A percentile compares a stretch with the other conserved stretches of the same genome.
phyloP scores from a whole-genome alignment of 2,329 filamentous ascomycete genomes.

The Exophiala sp. region DNA sequence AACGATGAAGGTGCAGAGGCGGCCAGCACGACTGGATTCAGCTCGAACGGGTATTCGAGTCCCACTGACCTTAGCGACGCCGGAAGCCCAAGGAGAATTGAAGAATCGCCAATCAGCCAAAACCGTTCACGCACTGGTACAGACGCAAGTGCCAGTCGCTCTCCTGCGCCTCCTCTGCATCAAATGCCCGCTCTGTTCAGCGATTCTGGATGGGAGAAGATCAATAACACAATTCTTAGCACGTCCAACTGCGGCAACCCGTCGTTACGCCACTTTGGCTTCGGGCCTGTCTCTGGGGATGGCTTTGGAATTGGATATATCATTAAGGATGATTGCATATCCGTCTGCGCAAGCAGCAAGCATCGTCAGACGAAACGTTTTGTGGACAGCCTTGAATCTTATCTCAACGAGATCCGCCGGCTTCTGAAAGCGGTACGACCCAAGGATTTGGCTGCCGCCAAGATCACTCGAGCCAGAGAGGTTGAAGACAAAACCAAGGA shows the following conservation, averaged over 20 bases:
- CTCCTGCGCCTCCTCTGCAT: conserved; percentile 35
- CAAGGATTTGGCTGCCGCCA: conserved; percentile 50
- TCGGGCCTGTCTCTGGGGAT: conserved; percentile 88
- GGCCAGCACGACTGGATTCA: conserved; percentile 49
- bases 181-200: conserved; percentile 76
- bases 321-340: conserved; percentile 90
- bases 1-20: conserved; percentile 64
- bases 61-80: conserved; percentile 39
- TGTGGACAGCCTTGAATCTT: conserved; percentile 83
- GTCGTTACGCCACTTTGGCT: conserved; percentile 89
- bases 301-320: conserved; percentile 99
- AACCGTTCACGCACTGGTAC: conserved; percentile 48
- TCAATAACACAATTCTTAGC: conserved; percentile 90
- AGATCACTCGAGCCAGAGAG: conserved; percentile 59
- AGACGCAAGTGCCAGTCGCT: conserved; percentile 37
- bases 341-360: conserved; percentile 88
- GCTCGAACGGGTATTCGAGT: conserved; percentile 63
- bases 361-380: conserved; percentile 90
- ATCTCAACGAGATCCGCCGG: conserved; percentile 85
- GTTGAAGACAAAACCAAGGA: conserved; percentile 49
- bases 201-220: conserved; percentile 86
- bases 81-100: conserved; percentile 28
- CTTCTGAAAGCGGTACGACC: conserved; percentile 67
- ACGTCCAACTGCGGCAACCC: conserved; percentile 99
- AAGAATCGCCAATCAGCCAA: conserved; percentile 33